Percentiles rank a stretch among this genome's conserved stretches.
Evolutionary conservation across 2,329 filamentous ascomycete genomes (phyloP).

Genomic region (Pseudogymnoascus sp.): DNA sequence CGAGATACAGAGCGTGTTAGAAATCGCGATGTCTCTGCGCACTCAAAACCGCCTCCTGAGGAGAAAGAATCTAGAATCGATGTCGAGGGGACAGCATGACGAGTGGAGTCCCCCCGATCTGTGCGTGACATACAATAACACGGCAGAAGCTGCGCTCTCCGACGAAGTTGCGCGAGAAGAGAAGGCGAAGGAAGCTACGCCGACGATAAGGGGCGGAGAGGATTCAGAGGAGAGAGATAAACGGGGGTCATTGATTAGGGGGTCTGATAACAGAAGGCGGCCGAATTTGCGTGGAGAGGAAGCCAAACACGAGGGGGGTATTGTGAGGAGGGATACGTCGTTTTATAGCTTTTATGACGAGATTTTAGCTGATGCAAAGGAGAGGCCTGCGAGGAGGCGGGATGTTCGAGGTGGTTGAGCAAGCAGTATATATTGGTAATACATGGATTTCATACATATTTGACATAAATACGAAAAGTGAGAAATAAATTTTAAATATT

Average conservation of each 20-base stretch:
- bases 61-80: background rate
- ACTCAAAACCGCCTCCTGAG: background rate
- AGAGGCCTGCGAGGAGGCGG: background rate
- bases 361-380: background rate
- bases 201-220: background rate
- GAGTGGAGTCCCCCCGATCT: background rate
- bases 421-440: background rate
- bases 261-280: background rate
- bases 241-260: background rate
- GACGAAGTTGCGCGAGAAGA: background rate
- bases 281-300: background rate
- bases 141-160: background rate
- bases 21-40: background rate
- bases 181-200: background rate
- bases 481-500: background rate
- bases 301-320: background rate
- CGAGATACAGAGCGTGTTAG: background rate
- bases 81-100: background rate
- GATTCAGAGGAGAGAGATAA: background rate
- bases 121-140: background rate
- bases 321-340: background rate
- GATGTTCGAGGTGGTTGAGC: background rate
- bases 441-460: background rate
- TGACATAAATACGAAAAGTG: background rate
- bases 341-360: constrained; percentile 5